phyloP scores from a whole-genome alignment of 805 yeast species.

The Aciculoconidium aculeatum region DNA sequence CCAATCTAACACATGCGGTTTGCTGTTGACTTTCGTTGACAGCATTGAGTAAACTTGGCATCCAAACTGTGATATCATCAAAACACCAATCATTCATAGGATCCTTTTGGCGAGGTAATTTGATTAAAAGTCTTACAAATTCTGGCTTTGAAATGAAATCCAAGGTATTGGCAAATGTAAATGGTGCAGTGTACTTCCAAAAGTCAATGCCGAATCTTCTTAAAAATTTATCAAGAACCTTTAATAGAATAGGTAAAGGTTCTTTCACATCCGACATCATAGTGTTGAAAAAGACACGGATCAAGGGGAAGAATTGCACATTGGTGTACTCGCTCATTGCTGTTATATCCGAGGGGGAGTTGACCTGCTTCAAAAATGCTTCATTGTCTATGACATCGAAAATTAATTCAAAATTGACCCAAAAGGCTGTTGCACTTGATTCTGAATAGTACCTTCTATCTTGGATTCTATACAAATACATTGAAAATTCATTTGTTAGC shows the following conservation, averaged over 20 bases:
- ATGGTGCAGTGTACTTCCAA: slow-evolving; percentile 54
- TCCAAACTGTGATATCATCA: slow-evolving; percentile 51
- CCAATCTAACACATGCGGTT: slow-evolving; percentile 47
- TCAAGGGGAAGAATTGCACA: slow-evolving; percentile 30
- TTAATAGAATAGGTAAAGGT: slow-evolving; percentile 52
- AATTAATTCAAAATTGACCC: slow-evolving; percentile 38
- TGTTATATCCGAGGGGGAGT: slow-evolving; percentile 24
- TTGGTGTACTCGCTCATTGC: slow-evolving; percentile 21
- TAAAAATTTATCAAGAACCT: slow-evolving; percentile 44
- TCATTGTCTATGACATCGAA: slow-evolving; percentile 29
- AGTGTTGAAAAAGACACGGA: slow-evolving; percentile 44
- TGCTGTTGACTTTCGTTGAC: slow-evolving; percentile 45
- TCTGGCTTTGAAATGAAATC: slow-evolving; percentile 55
- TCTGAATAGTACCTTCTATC: slow-evolving; percentile 44
- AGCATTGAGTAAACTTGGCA: slow-evolving; percentile 37
- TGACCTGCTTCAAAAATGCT: slow-evolving; percentile 25
- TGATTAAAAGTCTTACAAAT: slow-evolving; percentile 20
- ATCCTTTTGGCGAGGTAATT: slow-evolving; percentile 4
- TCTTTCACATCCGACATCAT: slow-evolving; percentile 43
- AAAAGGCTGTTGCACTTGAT: slow-evolving; percentile 37
- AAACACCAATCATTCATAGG: slow-evolving; percentile 3
- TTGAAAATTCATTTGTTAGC: slow-evolving; percentile 50
- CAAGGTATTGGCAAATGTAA: slow-evolving; percentile 47
- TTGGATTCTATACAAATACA: slow-evolving; percentile 49
- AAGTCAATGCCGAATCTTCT: slow-evolving; percentile 36